Evolutionary conservation across 2,329 filamentous ascomycete species (phyloP), one percentile per base, ranked within the genome.

Genomic region (Penicillium sp.): DNA sequence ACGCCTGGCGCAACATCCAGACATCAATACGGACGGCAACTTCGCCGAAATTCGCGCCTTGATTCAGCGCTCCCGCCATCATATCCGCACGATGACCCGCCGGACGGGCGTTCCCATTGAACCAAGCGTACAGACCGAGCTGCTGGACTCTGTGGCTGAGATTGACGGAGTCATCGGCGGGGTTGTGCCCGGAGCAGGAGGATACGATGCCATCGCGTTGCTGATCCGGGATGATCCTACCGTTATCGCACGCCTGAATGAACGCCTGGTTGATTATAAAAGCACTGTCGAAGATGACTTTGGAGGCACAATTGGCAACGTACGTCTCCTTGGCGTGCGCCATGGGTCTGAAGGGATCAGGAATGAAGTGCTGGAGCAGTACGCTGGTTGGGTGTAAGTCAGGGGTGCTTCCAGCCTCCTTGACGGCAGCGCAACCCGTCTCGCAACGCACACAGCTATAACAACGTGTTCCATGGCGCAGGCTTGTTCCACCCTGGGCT

Each of bases 131-230:
- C 92, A 98, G 72, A 95, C 87, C 1, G 76, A 78, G 56, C 70
- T 98, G 42, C 68, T 98, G 23, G 84, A 98, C 64, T 84, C 80
- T 7, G 73, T 90, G 40, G 76, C 72, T 3, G 61, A 67, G 3
- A 68, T 95, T 1, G 74, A 83, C 0, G 92, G 90, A 4, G 88
- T 96, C 2, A 77, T 89, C 48, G 89, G 88, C 0, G 92, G 89
- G 0, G 87, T 96, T 0, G 92, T 95, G 0, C 92, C 92, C 0
- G 92, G 92, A 0, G 92, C 92, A 0, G 92, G 92, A 7, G 92
- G 92, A 0, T 95, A 85, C 57, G 92, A 98, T 69, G 92, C 92
- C 1, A 74, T 95, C 38, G 84, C 83, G 1, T 62, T 98, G 43
- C 64, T 98, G 42, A 77, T 95, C 48, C 74, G 76, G 54, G 85